Conservation (phyloP, 2,329 filamentous ascomycete species). For the Aspergillus unguis region DNA sequence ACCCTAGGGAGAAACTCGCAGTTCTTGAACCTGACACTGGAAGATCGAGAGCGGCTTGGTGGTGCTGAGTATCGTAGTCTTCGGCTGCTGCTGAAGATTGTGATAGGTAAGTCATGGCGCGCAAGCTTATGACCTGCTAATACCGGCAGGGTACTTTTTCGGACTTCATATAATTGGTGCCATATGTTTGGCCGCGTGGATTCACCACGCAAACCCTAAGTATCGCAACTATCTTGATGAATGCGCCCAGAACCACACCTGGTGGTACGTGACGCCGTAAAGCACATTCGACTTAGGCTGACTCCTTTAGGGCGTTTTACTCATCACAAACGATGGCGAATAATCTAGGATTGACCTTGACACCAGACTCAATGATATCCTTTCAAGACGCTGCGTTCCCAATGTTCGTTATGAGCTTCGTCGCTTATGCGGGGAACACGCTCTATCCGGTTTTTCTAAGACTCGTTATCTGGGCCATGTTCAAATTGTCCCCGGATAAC, state of each 20-base stretch:
- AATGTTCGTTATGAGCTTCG: constrained; percentile 39
- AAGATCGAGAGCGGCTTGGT: constrained; percentile 47
- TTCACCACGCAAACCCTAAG: constrained; percentile 40
- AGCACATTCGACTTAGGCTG: neutral
- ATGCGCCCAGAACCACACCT: constrained; percentile 42
- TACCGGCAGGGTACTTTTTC: constrained; percentile 42
- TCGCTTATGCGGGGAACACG: constrained; percentile 40
- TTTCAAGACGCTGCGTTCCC: constrained; percentile 47
- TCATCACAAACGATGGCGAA: constrained; percentile 52
- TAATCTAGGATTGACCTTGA: constrained; percentile 55
- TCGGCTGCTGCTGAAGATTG: constrained; percentile 50
- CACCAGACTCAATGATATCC: constrained; percentile 53
- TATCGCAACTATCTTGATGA: constrained; percentile 42
- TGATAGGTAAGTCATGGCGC: constrained; percentile 31
- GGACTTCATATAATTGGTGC: constrained; percentile 48
- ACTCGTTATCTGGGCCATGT: constrained; percentile 56
- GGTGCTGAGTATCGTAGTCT: constrained; percentile 53
- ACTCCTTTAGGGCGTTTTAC: constrained; percentile 45
- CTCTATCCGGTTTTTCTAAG: constrained; percentile 56
- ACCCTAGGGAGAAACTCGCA: constrained; percentile 48
- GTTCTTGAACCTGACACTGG: constrained; percentile 43
- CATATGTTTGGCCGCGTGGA: constrained; percentile 51
- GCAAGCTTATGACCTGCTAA: neutral
- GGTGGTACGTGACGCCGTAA: constrained; percentile 44
- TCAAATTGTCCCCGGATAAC: constrained; percentile 43